Percentiles rank a stretch among this genome's conserved stretches.
Evolutionary conservation across 176 grass and related monocot species (phyloP).

Genomic region (Eremochloa ophiuroides): DNA sequence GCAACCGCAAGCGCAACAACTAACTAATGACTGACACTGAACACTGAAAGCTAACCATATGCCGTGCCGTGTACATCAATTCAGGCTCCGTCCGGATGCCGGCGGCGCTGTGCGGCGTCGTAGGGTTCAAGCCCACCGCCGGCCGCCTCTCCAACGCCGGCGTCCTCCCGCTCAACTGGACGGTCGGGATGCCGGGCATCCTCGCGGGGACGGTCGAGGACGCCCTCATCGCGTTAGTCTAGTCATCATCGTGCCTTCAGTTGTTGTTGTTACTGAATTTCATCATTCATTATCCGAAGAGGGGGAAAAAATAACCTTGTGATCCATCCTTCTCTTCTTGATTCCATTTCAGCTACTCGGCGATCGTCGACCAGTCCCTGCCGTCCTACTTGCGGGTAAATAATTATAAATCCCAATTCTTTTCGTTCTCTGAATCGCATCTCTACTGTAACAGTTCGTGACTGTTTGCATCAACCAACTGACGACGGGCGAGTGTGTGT

Average conservation of each 20-base stretch:
- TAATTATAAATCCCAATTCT: neutral
- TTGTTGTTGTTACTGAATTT: neutral
- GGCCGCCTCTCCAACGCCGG: slow-evolving; percentile 77
- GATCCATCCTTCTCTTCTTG: neutral
- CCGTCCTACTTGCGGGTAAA: slow-evolving; percentile 53
- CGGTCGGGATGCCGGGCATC: slow-evolving; percentile 93
- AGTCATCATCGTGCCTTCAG: too few relatives aligned
- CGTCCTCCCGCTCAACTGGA: slow-evolving; percentile 88
- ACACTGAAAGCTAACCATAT: neutral
- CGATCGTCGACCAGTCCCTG: slow-evolving; percentile 56
- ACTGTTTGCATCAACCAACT: neutral
- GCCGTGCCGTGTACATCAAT: neutral
- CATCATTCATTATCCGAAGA: neutral
- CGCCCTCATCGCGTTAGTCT: slow-evolving; percentile 74
- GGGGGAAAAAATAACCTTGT: neutral
- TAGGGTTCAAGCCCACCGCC: slow-evolving; percentile 91
- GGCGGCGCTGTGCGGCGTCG: slow-evolving; percentile 81
- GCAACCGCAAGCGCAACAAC: neutral
- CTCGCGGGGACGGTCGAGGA: slow-evolving; percentile 91
- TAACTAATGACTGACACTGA: neutral
- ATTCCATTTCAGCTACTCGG: slow-evolving; percentile 59
- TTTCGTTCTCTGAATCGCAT: neutral
- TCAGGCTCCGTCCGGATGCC: slow-evolving; percentile 86
- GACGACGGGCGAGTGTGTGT: neutral
- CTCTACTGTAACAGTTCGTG: neutral